Evolutionary conservation across 1,139 yeast species (phyloP).

Genomic region (Candida tunisiensis): DNA sequence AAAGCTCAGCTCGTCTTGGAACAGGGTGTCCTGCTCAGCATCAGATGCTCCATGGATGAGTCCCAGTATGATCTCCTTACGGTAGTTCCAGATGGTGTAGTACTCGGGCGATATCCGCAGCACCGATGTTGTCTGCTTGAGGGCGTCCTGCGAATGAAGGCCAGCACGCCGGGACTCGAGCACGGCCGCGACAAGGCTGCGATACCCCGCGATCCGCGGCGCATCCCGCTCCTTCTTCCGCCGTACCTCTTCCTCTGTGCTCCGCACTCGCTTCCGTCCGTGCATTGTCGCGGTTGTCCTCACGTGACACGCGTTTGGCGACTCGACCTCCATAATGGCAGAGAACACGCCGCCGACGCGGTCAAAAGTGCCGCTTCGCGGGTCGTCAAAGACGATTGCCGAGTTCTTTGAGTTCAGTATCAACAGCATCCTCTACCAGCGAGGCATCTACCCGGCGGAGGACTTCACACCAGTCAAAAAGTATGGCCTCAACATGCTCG

Average conservation of each 20-base stretch:
- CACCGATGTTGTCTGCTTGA: conserved; percentile 38
- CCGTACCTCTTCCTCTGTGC: background rate
- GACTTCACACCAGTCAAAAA: conserved; percentile 69
- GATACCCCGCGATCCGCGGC: background rate
- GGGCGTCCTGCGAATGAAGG: conserved; percentile 15
- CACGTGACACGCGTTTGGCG: too few relatives aligned
- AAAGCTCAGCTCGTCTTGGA: conserved; percentile 46
- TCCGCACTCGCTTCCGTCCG: too few relatives aligned
- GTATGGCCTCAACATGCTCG: conserved; percentile 63
- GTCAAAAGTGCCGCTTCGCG: conserved; percentile 49
- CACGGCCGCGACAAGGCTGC: background rate
- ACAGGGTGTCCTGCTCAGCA: conserved; percentile 19
- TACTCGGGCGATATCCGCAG: conserved; percentile 67
- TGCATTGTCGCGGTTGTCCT: too few relatives aligned
- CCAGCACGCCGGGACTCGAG: background rate
- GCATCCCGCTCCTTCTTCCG: background rate
- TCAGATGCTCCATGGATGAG: conserved; percentile 12
- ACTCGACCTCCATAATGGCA: too few relatives aligned
- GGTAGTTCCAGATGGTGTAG: conserved; percentile 79
- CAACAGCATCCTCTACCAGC: conserved; percentile 67
- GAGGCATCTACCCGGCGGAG: conserved; percentile 83
- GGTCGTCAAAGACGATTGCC: conserved; percentile 61
- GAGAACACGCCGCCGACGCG: conserved; percentile 20
- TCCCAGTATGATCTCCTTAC: conserved; percentile 49
- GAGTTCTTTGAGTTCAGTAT: conserved; percentile 77